Conservation (phyloP, 2,329 filamentous ascomycete species). For the Sclerotinia subarctica region DNA sequence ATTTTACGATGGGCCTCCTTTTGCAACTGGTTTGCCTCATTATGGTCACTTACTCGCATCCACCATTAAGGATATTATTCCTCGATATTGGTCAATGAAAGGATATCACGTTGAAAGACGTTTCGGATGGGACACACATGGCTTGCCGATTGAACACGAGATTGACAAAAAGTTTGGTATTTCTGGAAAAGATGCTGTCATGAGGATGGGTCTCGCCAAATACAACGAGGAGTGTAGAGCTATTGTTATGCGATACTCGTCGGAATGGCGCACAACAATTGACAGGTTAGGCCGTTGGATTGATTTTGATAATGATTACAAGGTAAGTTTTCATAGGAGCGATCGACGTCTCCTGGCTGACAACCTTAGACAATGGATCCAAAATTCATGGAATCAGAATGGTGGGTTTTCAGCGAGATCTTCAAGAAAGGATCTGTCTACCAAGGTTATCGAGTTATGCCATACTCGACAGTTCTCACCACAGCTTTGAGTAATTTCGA, state of each 20-base stretch:
- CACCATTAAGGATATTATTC: constrained; percentile 96
- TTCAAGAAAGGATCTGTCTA: constrained; percentile 90
- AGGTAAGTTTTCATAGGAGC: constrained; percentile 48
- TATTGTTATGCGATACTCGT: constrained; percentile 88
- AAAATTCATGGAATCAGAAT: constrained; percentile 92
- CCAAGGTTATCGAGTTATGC: constrained; percentile 88
- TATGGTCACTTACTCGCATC: constrained; percentile 74
- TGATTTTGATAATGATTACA: constrained; percentile 97
- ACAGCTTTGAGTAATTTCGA: constrained; percentile 93
- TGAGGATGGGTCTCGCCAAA: constrained; percentile 78
- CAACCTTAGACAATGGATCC: constrained; percentile 75
- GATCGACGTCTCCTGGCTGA: constrained; percentile 23
- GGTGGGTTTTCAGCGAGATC: constrained; percentile 95
- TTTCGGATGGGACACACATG: constrained; percentile 95
- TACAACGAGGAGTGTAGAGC: constrained; percentile 91
- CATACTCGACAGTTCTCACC: constrained; percentile 86
- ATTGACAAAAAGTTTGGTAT: constrained; percentile 96
- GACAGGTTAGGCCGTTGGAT: constrained; percentile 92
- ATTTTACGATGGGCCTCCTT: constrained; percentile 88
- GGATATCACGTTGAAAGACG: constrained; percentile 87
- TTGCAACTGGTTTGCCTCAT: constrained; percentile 68
- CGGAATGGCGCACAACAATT: constrained; percentile 84
- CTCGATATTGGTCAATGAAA: constrained; percentile 96
- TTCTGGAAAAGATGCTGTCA: constrained; percentile 81
- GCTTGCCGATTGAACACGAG: constrained; percentile 92